Evolutionary conservation across 1,139 yeast genomes (phyloP).

Genomic region (Lodderomyces pseudojiufengensis): DNA sequence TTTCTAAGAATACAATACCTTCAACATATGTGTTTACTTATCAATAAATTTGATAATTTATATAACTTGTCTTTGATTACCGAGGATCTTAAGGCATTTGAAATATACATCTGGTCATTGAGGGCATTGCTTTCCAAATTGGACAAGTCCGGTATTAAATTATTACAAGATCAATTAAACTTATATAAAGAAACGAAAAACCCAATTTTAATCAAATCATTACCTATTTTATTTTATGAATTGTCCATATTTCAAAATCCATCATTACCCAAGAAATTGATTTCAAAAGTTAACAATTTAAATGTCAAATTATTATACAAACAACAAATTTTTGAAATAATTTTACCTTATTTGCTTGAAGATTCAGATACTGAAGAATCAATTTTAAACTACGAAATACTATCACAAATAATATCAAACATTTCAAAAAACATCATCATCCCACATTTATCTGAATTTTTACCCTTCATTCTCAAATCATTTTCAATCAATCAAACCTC

Average conservation of each 20-base stretch:
- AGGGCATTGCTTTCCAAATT: slow-evolving; percentile 66
- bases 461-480: slow-evolving; percentile 72
- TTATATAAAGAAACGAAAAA: slow-evolving; percentile 16
- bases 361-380: slow-evolving; percentile 11
- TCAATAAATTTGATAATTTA: slow-evolving; percentile 42
- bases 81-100: slow-evolving; percentile 30
- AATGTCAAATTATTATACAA: slow-evolving; percentile 67
- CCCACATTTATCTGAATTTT: slow-evolving; percentile 51
- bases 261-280: slow-evolving; percentile 23
- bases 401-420: slow-evolving; percentile 64
- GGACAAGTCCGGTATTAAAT: slow-evolving; percentile 44
- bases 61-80: slow-evolving; percentile 1
- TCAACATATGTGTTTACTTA: slow-evolving; percentile 52
- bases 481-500: slow-evolving; percentile 29
- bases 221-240: slow-evolving; percentile 66
- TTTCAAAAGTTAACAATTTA: slow-evolving; percentile 50
- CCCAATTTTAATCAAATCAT: slow-evolving; percentile 43
- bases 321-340: slow-evolving; percentile 66
- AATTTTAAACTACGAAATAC: slow-evolving; percentile 44
- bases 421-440: slow-evolving; percentile 24
- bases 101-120: slow-evolving; percentile 61
- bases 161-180: slow-evolving; percentile 34
- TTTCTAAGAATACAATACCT: slow-evolving; percentile 54
- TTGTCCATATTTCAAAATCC: slow-evolving; percentile 53
- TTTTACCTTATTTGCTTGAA: slow-evolving; percentile 48